Percentiles rank a stretch among this genome's conserved stretches.
These are phyloP conservation scores for Arabidopsis lyrata DNA, from an alignment of 441 rosid species.

Conservation along the genomic window DNA sequence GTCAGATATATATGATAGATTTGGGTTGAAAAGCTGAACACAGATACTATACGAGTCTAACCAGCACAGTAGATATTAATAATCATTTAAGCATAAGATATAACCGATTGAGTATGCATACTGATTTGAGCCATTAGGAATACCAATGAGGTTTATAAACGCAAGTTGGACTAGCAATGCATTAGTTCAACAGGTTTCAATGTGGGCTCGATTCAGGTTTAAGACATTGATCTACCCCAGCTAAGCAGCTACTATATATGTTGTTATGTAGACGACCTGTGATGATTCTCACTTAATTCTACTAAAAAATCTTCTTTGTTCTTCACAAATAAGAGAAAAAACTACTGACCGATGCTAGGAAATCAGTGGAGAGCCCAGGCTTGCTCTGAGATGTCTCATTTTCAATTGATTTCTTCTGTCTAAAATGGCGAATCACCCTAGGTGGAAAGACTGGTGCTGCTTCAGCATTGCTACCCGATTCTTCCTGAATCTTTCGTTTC, in stretches of 20 bases:
- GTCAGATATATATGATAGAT: neutral
- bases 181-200: neutral
- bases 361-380: conserved; percentile 68
- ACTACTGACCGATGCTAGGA: conserved; percentile 75
- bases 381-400: conserved; percentile 54
- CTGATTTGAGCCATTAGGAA: neutral
- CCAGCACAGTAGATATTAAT: neutral
- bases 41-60: neutral
- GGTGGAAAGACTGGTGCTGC: conserved; percentile 45
- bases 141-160: neutral
- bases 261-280: neutral
- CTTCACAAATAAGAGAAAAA: neutral
- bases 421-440: conserved; percentile 65
- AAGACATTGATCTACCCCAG: conserved; percentile 7
- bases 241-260: conserved; percentile 8
- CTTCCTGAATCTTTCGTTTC: conserved; percentile 75
- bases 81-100: neutral
- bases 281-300: conserved; percentile 13
- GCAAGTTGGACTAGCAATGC: neutral
- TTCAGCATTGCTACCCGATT: conserved; percentile 46
- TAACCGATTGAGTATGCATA: neutral
- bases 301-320: neutral
- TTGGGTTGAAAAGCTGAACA: conserved; percentile 5
- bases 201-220: neutral
- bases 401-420: conserved; percentile 76